Evolutionary conservation across 257 asterid species (phyloP).

Genomic region (Scutellaria barbata): DNA sequence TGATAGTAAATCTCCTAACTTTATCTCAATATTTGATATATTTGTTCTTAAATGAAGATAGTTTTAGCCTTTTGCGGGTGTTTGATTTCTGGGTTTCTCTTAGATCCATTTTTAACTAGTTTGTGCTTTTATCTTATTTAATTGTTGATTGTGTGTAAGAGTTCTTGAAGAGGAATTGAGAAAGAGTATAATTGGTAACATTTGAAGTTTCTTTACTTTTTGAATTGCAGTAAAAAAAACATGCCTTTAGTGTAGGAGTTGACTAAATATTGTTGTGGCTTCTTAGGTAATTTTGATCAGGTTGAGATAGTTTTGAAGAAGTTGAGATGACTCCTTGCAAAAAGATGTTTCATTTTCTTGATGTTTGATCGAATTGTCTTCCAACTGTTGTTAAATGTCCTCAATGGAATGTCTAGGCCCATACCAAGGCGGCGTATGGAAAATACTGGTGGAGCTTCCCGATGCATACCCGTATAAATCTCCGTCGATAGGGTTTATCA

Average conservation of each 20-base stretch:
- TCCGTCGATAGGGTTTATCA: conserved; percentile 92
- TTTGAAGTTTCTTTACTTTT: conserved; percentile 15
- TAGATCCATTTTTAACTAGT: conserved; percentile 11
- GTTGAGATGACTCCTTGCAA: conserved; percentile 7
- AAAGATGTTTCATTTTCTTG: background rate
- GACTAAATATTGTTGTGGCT: conserved; percentile 3
- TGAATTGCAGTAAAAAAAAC: conserved; percentile 14
- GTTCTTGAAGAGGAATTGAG: background rate
- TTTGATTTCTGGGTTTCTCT: conserved; percentile 35
- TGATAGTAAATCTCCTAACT: conserved; percentile 62
- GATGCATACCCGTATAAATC: conserved; percentile 98
- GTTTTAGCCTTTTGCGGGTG: conserved; percentile 28
- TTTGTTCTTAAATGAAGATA: conserved; percentile 5
- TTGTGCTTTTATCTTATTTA: background rate
- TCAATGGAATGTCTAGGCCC: conserved; percentile 65
- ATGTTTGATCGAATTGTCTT: background rate
- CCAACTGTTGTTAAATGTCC: conserved; percentile 25
- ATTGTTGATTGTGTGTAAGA: conserved; percentile 13
- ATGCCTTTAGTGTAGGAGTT: conserved; percentile 12
- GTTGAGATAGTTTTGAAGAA: conserved; percentile 7
- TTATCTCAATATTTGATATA: conserved; percentile 31
- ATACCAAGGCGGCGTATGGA: conserved; percentile 96
- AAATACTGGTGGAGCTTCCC: conserved; percentile 90
- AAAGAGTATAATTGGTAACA: background rate
- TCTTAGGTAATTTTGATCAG: background rate